Conservation (phyloP, 306 rosid genomes). For the Crataegus laevigata region DNA sequence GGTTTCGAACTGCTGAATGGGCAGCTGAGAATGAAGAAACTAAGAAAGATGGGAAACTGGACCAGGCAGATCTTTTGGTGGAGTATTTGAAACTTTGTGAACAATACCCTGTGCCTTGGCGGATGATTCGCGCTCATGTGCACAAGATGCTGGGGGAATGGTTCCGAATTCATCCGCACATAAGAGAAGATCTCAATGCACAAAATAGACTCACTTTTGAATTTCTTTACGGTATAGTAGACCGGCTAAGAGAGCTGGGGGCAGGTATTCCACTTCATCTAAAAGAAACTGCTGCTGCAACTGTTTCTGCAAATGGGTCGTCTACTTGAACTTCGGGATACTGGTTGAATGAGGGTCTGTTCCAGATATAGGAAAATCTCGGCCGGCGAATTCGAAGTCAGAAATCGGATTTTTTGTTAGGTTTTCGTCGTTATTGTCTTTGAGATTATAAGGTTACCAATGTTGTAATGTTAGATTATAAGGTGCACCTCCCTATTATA, state of each 20-base stretch:
- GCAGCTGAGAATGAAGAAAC: constrained; percentile 26
- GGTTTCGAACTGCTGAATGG: constrained; percentile 73
- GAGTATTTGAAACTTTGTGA: constrained; percentile 90
- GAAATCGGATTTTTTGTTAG: not conserved
- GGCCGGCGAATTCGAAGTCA: not conserved
- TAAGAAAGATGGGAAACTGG: constrained; percentile 42
- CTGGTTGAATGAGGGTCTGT: constrained; percentile 3
- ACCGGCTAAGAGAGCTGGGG: constrained; percentile 63
- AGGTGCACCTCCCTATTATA: not conserved
- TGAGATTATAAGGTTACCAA: not conserved
- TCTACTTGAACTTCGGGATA: constrained; percentile 5
- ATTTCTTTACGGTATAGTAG: constrained; percentile 67
- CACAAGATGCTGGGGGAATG: constrained; percentile 89
- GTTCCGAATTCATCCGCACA: constrained; percentile 85
- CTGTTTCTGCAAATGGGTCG: constrained; percentile 11
- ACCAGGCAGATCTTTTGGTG: constrained; percentile 70
- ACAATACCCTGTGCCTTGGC: constrained; percentile 77
- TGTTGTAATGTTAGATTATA: not conserved
- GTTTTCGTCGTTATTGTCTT: not conserved
- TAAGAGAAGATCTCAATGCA: constrained; percentile 78
- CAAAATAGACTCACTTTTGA: constrained; percentile 74
- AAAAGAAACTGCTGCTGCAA: constrained; percentile 18
- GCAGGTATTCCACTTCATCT: constrained; percentile 68
- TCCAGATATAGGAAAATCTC: constrained; percentile 12
- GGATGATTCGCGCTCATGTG: constrained; percentile 90